Evolutionary conservation across 495 filamentous ascomycete species (phyloP).

Genomic region (Trichoderma reesei): DNA sequence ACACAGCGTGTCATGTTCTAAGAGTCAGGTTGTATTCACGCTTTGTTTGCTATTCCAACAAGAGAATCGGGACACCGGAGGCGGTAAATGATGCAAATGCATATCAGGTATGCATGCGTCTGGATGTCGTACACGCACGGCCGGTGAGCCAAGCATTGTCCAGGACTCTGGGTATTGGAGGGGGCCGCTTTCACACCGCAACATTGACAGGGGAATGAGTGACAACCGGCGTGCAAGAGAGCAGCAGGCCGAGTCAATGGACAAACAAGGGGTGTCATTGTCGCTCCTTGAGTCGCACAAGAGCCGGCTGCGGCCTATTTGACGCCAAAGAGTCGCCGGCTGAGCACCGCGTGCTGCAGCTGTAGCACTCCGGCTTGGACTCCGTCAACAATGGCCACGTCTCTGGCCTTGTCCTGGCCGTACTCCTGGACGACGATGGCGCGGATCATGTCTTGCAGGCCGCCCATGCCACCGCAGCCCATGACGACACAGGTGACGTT

Average conservation of each 20-base stretch:
- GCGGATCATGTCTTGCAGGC: slow-evolving; percentile 71
- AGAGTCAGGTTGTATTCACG: neutral
- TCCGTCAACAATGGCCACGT: slow-evolving; percentile 72
- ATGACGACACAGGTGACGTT: slow-evolving; percentile 58
- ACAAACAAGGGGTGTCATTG: neutral
- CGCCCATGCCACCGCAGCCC: slow-evolving; percentile 88
- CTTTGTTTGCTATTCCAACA: neutral
- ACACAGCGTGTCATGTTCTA: neutral
- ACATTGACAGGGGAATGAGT: neutral
- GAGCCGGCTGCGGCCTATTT: neutral
- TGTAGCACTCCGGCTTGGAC: slow-evolving; percentile 67
- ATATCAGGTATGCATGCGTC: neutral
- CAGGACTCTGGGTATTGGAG: neutral
- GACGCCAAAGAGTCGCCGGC: slow-evolving; percentile 24
- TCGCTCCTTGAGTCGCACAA: neutral
- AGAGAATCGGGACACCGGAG: neutral
- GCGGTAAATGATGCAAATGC: neutral
- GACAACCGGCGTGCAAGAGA: neutral
- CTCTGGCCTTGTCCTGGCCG: slow-evolving; percentile 47
- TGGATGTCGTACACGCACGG: neutral
- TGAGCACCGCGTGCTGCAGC: slow-evolving; percentile 47
- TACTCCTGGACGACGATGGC: slow-evolving; percentile 54
- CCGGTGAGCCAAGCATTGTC: neutral
- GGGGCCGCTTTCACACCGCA: neutral
- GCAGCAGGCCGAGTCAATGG: neutral